Evolutionary conservation across 331 rosid genomes (phyloP), one percentile per base, ranked within the genome.

Genomic region (Ulmus americana): DNA sequence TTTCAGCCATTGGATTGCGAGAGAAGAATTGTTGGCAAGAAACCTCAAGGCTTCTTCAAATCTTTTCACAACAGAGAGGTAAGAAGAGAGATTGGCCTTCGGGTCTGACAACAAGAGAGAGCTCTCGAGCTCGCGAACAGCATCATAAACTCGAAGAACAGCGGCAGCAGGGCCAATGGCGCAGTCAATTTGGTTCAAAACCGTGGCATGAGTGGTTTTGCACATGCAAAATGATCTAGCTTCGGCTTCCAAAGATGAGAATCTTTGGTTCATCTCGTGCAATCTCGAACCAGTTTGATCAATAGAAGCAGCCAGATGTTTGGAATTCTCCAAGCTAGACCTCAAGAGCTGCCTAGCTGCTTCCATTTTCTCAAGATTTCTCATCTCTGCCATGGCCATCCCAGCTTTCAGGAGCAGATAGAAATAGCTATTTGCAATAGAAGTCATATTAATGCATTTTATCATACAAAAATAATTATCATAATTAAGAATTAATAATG

Each of bases 1-100:
- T 59, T 79, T 79, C 83, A 94, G 52, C 97, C 99, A 87, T 52
- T 73, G 73, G 18, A 77, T 60, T 43, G 84, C 86, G 28, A 94
- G 80, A 71, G 39, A 70, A 78, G 88, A 87, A 65, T 78, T 87
- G 67, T 81, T 81, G 15, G 83, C 55, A 64, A 94, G 95, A 76
- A 94, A 95, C 57, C 74, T 73, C 71, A 85, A 52, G 13, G 88
- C 90, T 75, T 87, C 88, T 80, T 85, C 90, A 1, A 87, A 87
- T 79, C 68, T 81, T 76, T 78, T 85, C 45, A 76, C 63, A 61
- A 64, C 61, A 5, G 84, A 79, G 63, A 84, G 69, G 45, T 80
- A 87, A 40, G 80, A 15, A 68, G 73, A 60, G 67, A 90, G 83
- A 81, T 87, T 79, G 45, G 71, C 72, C 75, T 70, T 49, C 0